A percentile compares a stretch with the other conserved stretches of the same genome.
phyloP scores from a whole-genome alignment of 139 green algal species.

The Tetraselmis striata region DNA sequence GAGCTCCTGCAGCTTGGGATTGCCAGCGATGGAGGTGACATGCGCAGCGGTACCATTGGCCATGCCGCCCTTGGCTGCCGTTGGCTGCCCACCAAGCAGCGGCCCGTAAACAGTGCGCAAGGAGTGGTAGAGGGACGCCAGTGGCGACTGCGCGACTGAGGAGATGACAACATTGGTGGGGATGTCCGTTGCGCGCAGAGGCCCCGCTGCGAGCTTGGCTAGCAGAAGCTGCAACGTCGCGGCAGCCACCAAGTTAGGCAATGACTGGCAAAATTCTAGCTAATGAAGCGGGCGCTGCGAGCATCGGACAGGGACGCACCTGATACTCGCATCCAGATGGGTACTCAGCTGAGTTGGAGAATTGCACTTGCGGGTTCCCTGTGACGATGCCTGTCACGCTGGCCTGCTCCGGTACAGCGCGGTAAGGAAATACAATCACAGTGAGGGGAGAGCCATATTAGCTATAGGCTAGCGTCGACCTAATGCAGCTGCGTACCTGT shows the following conservation, averaged over 20 bases:
- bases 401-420: slow-evolving; percentile 25
- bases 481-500: slow-evolving; percentile 18
- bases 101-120: slow-evolving; percentile 49
- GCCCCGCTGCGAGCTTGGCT: slow-evolving; percentile 38
- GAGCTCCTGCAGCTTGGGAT: slow-evolving; percentile 41
- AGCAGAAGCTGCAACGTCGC: slow-evolving; percentile 44
- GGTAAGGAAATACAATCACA: no score
- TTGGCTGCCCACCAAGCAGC: slow-evolving; percentile 19
- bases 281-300: no score
- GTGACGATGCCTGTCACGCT: slow-evolving; percentile 38
- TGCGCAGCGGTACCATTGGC: neutral
- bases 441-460: neutral
- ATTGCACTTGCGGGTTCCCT: slow-evolving; percentile 38
- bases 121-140: slow-evolving; percentile 49
- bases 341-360: slow-evolving; percentile 35
- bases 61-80: neutral
- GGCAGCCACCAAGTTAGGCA: no score
- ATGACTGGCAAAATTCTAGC: no score
- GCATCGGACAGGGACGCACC: slow-evolving; percentile 22
- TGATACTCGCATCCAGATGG: slow-evolving; percentile 43
- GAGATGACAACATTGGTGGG: slow-evolving; percentile 40
- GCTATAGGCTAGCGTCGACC: neutral
- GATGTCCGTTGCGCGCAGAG: slow-evolving; percentile 29
- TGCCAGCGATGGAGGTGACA: slow-evolving; percentile 6
- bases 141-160: slow-evolving; percentile 35